Conservation (phyloP, 306 rosid genomes). For the Lagenaria siceraria region DNA sequence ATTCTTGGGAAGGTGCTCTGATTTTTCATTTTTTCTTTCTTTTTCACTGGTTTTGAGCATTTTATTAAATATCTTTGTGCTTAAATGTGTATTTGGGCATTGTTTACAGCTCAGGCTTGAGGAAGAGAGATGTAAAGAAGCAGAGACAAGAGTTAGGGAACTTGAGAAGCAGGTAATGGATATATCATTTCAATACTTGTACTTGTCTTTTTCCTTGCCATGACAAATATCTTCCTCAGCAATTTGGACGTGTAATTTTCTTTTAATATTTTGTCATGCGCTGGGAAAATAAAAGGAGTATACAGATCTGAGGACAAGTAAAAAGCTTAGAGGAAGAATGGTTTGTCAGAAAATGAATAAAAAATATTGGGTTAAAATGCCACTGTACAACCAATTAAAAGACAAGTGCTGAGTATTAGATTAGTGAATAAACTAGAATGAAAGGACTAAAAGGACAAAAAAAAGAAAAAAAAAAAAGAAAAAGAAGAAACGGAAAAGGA, state of each 20-base stretch:
- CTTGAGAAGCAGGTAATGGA: conserved; percentile 81
- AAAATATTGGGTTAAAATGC: background rate
- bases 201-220: background rate
- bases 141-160: conserved; percentile 76
- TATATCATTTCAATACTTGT: background rate
- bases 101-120: conserved; percentile 67
- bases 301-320: background rate
- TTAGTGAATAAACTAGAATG: background rate
- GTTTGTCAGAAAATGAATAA: background rate
- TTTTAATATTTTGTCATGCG: background rate
- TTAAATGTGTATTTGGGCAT: conserved; percentile 16
- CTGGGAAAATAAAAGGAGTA: background rate
- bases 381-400: background rate
- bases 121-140: conserved; percentile 74
- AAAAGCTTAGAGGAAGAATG: background rate
- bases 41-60: background rate
- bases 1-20: conserved; percentile 53
- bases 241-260: background rate
- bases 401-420: background rate
- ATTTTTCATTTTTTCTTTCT: background rate
- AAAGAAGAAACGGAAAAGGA: too few species aligned
- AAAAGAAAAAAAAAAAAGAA: too few species aligned
- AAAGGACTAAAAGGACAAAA: background rate
- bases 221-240: background rate
- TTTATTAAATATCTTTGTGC: conserved; percentile 8